phyloP scores from a whole-genome alignment of 441 rosid species.

The Populus hybrid region DNA sequence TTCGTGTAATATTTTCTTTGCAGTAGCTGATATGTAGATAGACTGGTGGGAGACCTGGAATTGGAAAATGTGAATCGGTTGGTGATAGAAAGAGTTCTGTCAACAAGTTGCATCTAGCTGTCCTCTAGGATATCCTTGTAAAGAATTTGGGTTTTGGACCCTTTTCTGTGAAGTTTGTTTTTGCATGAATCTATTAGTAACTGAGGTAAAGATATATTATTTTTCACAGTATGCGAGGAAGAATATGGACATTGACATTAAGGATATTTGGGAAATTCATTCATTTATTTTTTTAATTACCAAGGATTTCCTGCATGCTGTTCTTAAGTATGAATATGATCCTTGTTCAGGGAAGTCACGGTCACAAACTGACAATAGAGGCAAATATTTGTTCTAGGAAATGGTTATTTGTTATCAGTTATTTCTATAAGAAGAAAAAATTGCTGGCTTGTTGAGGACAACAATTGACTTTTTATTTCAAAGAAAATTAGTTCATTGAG shows the following conservation, averaged over 20 bases:
- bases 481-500: not conserved
- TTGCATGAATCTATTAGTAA: not conserved
- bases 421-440: not conserved
- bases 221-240: not conserved
- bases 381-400: not conserved
- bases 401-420: not conserved
- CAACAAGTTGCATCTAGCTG: not conserved
- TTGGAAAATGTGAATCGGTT: constrained; percentile 8
- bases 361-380: not conserved
- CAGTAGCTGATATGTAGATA: not conserved
- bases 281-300: not conserved
- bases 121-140: not conserved
- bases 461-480: not conserved
- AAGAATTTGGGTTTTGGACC: not conserved
- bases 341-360: not conserved
- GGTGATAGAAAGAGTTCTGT: not conserved
- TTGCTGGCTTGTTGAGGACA: not conserved
- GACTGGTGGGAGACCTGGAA: not conserved
- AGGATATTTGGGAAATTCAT: not conserved
- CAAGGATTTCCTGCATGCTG: not conserved
- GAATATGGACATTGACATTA: not conserved
- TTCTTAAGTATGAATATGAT: not conserved
- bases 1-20: not conserved
- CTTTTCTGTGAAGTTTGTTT: not conserved
- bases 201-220: not conserved